Base-by-base conservation (phyloP, 2,329 filamentous ascomycete genomes). In the Penicillium sp. region DNA sequence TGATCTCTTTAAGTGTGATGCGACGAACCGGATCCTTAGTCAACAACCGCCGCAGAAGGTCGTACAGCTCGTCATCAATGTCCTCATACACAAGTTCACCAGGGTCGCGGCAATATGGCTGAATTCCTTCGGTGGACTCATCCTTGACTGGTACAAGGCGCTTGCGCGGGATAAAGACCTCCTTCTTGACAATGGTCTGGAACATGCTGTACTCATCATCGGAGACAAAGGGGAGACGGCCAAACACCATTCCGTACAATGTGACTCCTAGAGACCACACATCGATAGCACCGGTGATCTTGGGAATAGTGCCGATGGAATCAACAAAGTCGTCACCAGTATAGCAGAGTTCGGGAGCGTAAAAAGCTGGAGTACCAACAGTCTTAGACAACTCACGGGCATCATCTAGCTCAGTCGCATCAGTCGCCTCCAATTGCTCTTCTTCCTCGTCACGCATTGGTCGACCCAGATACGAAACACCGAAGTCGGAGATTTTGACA, bases 401-500 rank as follows among this genome's bases (percentile, higher is more conserved):
- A 68, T 96, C 90, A 63, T 96, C 92, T 53, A 95, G 85, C 65
- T 95, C 90, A 38, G 85, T 85, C 10, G 89, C 88, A 70, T 96
- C 92, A 0, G 87, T 89, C 68, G 95, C 89, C 4, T 87, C 87
- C 78, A 85, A 73, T 52, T 91, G 87, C 53, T 90, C 87, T 34
- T 85, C 82, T 63, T 95, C 90, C 48, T 88, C 89, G 43, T 95
- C 90, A 36, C 89, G 83, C 52, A 92, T 88, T 1, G 90, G 90
- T 46, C 90, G 85, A 26, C 94, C 94, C 57, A 99, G 90, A 71
- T 97, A 99, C 1, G 94, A 99, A 1, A 99, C 94, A 29, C 94
- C 94, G 76, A 99, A 99, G 68, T 99, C 94, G 5, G 94, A 97
- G 55, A 99, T 99, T 78, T 99, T 99, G 66, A 96, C 90, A 13